A percentile compares a stretch with the other conserved stretches of the same genome.
Conservation (phyloP, 2,329 filamentous ascomycete genomes). For the Ramularia endophylla region DNA sequence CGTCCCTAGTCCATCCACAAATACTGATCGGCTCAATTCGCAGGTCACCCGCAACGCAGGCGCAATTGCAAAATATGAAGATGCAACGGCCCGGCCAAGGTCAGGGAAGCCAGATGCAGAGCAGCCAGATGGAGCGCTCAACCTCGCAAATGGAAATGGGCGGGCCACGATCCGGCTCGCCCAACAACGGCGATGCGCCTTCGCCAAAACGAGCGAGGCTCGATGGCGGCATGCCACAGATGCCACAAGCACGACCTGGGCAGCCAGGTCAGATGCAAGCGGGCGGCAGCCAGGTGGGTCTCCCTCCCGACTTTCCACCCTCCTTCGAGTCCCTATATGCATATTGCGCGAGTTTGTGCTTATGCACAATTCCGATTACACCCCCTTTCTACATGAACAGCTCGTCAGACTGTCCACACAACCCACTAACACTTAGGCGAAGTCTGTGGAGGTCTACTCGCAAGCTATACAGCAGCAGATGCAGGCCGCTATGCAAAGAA, state of each 20-base stretch:
- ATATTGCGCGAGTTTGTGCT: slow-evolving; percentile 38
- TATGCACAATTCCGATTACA: slow-evolving; percentile 68
- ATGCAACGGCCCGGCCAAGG: slow-evolving; percentile 59
- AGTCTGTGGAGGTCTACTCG: slow-evolving; percentile 82
- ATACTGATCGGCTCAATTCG: no score
- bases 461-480: slow-evolving; percentile 79
- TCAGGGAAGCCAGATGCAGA: slow-evolving; percentile 55
- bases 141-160: slow-evolving; percentile 82
- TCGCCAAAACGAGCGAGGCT: slow-evolving; percentile 88
- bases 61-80: slow-evolving; percentile 37
- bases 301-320: slow-evolving; percentile 18
- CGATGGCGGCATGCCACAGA: slow-evolving; percentile 65
- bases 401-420: slow-evolving; percentile 58
- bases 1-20: no score
- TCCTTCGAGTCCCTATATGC: slow-evolving; percentile 17
- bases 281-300: slow-evolving; percentile 30
- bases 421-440: slow-evolving; percentile 60
- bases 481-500: slow-evolving; percentile 66
- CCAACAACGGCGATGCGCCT: slow-evolving; percentile 65
- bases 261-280: slow-evolving; percentile 25
- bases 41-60: slow-evolving; percentile 22
- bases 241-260: slow-evolving; percentile 43
- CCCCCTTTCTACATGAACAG: slow-evolving; percentile 67
- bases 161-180: slow-evolving; percentile 72
- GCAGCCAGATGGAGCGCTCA: slow-evolving; percentile 75